Percentiles rank a stretch among this genome's conserved stretches.
These are phyloP conservation scores for Rhizophagus prolifer DNA, from an alignment of 192 early-diverging fungal genomes.

Conservation along the genomic window DNA sequence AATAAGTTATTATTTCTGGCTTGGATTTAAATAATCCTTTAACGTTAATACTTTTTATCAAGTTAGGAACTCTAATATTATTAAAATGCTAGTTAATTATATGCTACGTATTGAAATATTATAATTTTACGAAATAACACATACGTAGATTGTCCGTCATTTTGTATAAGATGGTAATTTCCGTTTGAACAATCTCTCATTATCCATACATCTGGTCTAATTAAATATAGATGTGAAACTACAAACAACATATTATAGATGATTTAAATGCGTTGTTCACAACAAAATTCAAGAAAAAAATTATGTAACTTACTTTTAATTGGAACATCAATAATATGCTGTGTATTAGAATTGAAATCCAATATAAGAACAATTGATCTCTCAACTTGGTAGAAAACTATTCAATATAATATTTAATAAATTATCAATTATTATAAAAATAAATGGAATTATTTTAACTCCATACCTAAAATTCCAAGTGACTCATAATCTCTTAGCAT, in stretches of 20 bases:
- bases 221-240: conserved; percentile 41
- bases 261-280: not conserved
- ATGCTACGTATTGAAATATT: too few relatives aligned
- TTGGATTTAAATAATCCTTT: not conserved
- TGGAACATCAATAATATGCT: conserved; percentile 52
- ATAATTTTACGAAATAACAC: not conserved
- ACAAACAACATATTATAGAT: not conserved
- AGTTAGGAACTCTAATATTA: conserved; percentile 6
- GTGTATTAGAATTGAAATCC: conserved; percentile 55
- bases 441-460: not conserved
- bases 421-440: not conserved
- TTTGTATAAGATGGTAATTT: conserved; percentile 39
- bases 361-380: conserved; percentile 45
- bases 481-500: conserved; percentile 44
- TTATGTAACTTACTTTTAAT: conserved; percentile 35
- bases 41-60: conserved; percentile 18
- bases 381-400: conserved; percentile 57
- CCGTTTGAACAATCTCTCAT: conserved; percentile 44
- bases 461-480: conserved; percentile 40
- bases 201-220: conserved; percentile 50
- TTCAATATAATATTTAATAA: conserved; percentile 3
- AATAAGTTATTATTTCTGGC: conserved; percentile 4
- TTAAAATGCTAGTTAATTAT: too few relatives aligned
- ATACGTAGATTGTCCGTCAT: not conserved
- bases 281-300: not conserved